Base-by-base conservation (phyloP, 805 yeast species). In the Candida loeiensis region DNA sequence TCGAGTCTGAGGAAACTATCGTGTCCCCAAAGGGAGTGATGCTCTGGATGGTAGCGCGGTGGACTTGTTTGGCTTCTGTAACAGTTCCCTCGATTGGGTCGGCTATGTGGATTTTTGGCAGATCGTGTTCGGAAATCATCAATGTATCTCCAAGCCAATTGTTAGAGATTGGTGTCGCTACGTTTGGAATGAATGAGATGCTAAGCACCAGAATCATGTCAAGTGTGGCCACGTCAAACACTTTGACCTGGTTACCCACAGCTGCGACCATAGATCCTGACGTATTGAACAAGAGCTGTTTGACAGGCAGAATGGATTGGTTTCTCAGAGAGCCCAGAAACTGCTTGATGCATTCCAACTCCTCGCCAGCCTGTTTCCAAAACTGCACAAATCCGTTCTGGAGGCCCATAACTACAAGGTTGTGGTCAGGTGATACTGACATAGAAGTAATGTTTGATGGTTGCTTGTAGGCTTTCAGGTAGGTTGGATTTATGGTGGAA, bases 171-270 rank as follows among this genome's bases (percentile, higher is more conserved):
- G 45, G 17, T 3, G 47, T 35, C 11, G 13, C 32, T 2, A 48
- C 36, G 14, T 36, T 45, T 4, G 69, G 69, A 13, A 36, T 36
- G 36, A 50, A 60, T 17, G 36, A 47, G 4, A 65, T 41, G 11
- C 53, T 54, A 4, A 64, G 18, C 3, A 63, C 54, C 37, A 51
- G 57, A 5, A 63, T 56, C 69, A 68, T 59, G 35, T 68, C 73
- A 20, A 63, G 51, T 4, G 51, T 49, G 6, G 37, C 43, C 20
- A 65, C 51, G 29, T 67, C 73, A 45, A 64, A 67, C 4, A 68
- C 41, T 45, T 63, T 49, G 27, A 54, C 37, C 7, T 40, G 45
- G 20, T 51, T 54, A 3, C 36, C 45, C 28, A 51, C 54, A 9
- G 53, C 37, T 4, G 58, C 51, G 7, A 56, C 64, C 43, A 63